These are phyloP conservation scores for Paxillus ammoniavirescens DNA, from an alignment of 768 basidiomycete species.

Conservation along the genomic window DNA sequence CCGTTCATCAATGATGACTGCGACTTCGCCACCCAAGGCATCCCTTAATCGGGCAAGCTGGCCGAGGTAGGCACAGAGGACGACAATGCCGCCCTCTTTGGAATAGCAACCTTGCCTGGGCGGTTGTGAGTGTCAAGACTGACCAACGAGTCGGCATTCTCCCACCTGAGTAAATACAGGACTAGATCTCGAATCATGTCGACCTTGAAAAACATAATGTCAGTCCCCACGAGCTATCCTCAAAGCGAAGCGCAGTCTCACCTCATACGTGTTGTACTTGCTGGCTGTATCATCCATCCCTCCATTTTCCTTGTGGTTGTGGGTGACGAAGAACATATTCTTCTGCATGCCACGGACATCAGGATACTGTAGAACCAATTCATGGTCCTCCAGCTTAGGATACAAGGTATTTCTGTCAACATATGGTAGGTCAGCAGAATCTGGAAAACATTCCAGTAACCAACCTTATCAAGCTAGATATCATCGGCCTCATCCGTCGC, in stretches of 20 bases:
- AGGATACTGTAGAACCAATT: slow-evolving; percentile 48
- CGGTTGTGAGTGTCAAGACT: not conserved
- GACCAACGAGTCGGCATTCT: not conserved
- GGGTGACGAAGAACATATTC: slow-evolving; percentile 68
- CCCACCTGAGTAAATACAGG: slow-evolving; percentile 45
- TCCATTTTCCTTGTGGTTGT: slow-evolving; percentile 58
- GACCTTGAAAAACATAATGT: slow-evolving; percentile 25
- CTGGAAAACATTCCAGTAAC: not conserved
- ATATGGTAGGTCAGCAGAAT: not conserved
- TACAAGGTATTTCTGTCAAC: slow-evolving; percentile 55
- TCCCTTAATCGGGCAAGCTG: slow-evolving; percentile 47
- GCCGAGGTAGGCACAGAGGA: slow-evolving; percentile 53
- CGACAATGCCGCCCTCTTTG: slow-evolving; percentile 48
- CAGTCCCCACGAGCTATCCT: not conserved
- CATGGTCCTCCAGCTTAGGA: slow-evolving; percentile 56
- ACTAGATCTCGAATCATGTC: slow-evolving; percentile 53
- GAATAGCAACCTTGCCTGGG: slow-evolving; percentile 48
- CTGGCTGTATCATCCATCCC: slow-evolving; percentile 60
- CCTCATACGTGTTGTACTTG: slow-evolving; percentile 70
- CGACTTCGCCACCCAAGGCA: slow-evolving; percentile 44
- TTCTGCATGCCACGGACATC: slow-evolving; percentile 59
- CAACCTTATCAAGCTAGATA: slow-evolving; percentile 48
- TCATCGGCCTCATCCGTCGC: slow-evolving; percentile 70
- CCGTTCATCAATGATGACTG: slow-evolving; percentile 66
- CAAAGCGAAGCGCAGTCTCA: slow-evolving; percentile 40